Evolutionary conservation across 352 stramenopile genomes (phyloP), one percentile per base, ranked within the genome.

Genomic region (Globisporangium okanoganense): DNA sequence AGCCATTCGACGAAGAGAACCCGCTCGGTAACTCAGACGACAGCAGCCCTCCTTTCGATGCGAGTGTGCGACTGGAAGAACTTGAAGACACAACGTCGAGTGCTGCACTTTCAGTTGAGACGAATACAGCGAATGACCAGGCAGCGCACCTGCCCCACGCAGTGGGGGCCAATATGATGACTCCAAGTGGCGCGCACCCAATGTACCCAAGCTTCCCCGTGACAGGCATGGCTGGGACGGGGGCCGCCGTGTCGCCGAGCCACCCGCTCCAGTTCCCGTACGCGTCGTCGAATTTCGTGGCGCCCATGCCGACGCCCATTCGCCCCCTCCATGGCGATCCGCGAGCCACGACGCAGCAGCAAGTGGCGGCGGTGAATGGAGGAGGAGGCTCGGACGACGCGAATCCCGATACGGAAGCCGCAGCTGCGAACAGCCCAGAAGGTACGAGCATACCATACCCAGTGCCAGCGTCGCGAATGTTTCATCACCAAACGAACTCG

Each of bases 221-320:
- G n/a, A 31, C 41, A 12, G 24, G 31, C 1, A 55, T 62, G 45
- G n/a, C 20, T 25, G 31, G 50, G 3, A 45, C 10, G n/a, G 24
- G 27, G 29, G 29, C 29, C 6, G 29, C n/a, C 29, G 36, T 51
- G 47, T 62, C 55, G 1, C 62, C 62, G 24, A 49, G 14, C 22
- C 66, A 53, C 56, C 64, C 22, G 44, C 71, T 78, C 63, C 75
- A 86, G 62, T 87, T 86, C 43, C 70, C 79, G 27, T 89, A 85
- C 41, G 73, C 77, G 16, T 72, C 82, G 12, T 78, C 79, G 5
- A 82, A 82, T 20, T 90, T 90, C 63, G 57, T 92, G 25, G 75
- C 82, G n/a, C 68, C 79, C 5, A 71, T 73, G 27, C 84, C 82
- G 13, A 93, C 84, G 31, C 84, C 84, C 10, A 93, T 93, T 65